Conservation (phyloP, 495 filamentous ascomycete genomes). For the Penicillium canariense region DNA sequence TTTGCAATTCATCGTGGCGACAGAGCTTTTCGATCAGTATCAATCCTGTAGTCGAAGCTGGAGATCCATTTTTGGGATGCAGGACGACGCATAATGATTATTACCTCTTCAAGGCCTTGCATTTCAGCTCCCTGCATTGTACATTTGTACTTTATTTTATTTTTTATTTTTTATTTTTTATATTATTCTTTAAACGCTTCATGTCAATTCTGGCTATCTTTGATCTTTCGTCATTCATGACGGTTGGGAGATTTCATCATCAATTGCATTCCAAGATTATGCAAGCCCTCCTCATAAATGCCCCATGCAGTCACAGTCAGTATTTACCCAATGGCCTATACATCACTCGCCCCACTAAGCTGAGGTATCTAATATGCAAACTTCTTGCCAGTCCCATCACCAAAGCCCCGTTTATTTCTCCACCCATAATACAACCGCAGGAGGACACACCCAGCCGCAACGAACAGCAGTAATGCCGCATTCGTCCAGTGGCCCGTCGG, state of each 20-base stretch:
- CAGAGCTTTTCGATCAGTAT: background rate
- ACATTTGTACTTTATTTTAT: background rate
- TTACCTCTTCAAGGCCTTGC: too few species aligned
- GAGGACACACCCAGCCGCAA: conserved; percentile 34
- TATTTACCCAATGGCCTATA: background rate
- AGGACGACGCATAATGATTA: too few species aligned
- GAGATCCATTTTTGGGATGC: too few species aligned
- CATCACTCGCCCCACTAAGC: background rate
- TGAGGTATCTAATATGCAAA: conserved; percentile 32
- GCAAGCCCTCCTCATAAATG: too few species aligned
- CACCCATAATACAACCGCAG: conserved; percentile 40
- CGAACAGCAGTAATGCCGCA: conserved; percentile 46
- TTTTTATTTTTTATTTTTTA: background rate
- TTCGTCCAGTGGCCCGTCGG: conserved; percentile 64
- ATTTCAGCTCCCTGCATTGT: background rate
- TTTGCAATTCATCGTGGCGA: background rate
- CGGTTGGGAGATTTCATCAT: too few species aligned
- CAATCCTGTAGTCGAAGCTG: background rate
- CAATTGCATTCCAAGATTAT: too few species aligned
- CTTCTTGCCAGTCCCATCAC: conserved; percentile 22
- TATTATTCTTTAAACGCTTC: background rate
- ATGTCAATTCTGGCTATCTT: too few species aligned
- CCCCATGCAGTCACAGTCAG: background rate
- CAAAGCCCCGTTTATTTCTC: conserved; percentile 25
- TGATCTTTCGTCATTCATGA: too few species aligned